Percentiles rank a stretch among this genome's conserved stretches.
Conservation (phyloP, 2,329 filamentous ascomycete species). For the Colletotrichum orchidophilum region DNA sequence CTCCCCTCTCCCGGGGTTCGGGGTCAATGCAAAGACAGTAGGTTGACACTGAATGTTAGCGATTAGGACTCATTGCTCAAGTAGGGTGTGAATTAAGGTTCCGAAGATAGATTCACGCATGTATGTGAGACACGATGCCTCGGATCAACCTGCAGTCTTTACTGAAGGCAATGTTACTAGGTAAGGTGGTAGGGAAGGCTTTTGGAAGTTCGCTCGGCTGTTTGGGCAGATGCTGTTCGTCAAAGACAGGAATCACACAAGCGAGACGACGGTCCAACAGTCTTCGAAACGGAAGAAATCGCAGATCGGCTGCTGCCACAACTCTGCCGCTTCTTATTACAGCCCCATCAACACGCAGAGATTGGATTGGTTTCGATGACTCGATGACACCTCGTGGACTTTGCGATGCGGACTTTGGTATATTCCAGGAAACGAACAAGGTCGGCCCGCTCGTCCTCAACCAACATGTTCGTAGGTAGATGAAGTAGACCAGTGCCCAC, state of each 20-base stretch:
- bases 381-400: too few species aligned
- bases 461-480: too few species aligned
- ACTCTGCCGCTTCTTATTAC: slow-evolving; percentile 1
- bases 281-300: neutral
- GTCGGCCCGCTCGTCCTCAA: too few species aligned
- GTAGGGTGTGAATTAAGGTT: neutral
- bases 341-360: too few species aligned
- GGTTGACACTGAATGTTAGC: too few species aligned
- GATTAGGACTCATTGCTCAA: neutral
- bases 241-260: neutral
- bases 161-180: neutral
- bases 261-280: neutral
- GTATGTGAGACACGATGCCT: neutral
- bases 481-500: neutral
- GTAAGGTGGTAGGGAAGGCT: neutral
- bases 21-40: too few species aligned
- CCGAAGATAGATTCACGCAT: neutral
- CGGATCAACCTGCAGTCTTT: neutral
- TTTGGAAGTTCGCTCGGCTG: too few species aligned
- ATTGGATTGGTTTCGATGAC: too few species aligned
- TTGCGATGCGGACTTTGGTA: too few species aligned
- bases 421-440: too few species aligned
- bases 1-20: neutral
- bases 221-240: too few species aligned
- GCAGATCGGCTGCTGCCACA: neutral